Conservation (phyloP, 768 basidiomycete genomes). For the Leucocoprinus birnbaumii region DNA sequence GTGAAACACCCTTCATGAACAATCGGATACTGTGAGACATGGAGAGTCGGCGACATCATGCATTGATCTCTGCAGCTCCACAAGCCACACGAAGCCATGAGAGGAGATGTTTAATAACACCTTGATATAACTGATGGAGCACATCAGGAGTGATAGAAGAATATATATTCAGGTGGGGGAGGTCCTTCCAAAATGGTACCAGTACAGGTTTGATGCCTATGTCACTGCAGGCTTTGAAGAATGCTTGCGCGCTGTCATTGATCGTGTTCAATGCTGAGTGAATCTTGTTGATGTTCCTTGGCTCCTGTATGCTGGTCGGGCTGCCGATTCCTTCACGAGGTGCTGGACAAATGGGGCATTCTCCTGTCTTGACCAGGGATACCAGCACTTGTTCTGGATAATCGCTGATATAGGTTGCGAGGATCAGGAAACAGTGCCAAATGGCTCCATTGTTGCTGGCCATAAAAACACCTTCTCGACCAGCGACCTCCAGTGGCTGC, state of each 20-base stretch:
- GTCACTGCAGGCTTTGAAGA: background rate
- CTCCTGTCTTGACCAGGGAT: too few relatives aligned
- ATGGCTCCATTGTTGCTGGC: too few relatives aligned
- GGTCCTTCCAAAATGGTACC: slow-evolving; percentile 37
- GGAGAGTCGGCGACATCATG: slow-evolving; percentile 26
- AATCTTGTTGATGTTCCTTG: background rate
- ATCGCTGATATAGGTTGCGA: too few relatives aligned
- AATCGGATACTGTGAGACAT: slow-evolving; percentile 30
- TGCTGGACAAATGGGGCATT: too few relatives aligned
- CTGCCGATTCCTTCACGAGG: background rate
- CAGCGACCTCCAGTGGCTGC: too few relatives aligned
- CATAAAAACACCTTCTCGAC: too few relatives aligned
- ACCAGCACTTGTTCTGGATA: too few relatives aligned
- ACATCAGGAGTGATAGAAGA: slow-evolving; percentile 39
- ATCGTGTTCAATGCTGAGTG: background rate
- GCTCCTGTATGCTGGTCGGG: background rate
- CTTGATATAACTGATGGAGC: slow-evolving; percentile 48
- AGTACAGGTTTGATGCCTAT: slow-evolving; percentile 18
- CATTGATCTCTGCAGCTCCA: slow-evolving; percentile 31
- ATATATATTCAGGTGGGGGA: slow-evolving; percentile 40
- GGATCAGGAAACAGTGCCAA: too few relatives aligned
- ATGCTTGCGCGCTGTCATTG: background rate
- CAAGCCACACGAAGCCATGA: slow-evolving; percentile 27
- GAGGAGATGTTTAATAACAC: slow-evolving; percentile 40
- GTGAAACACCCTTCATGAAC: slow-evolving; percentile 32